phyloP scores from a whole-genome alignment of 768 basidiomycete species.

The Epithele typhae region DNA sequence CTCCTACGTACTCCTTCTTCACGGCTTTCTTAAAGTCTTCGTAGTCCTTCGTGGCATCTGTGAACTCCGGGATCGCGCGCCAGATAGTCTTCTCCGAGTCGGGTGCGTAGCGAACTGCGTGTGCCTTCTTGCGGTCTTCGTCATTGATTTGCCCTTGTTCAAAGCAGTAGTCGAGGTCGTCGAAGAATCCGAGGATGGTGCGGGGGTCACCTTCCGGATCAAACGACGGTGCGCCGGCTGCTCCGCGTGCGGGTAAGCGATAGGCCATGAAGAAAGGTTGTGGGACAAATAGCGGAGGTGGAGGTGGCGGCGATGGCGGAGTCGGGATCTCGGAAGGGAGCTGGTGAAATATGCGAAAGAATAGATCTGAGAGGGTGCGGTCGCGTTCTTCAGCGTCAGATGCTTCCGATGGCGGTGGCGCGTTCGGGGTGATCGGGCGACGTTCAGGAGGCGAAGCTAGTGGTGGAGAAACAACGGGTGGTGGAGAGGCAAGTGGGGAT shows the following conservation, averaged over 20 bases:
- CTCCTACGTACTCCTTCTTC: conserved; percentile 21
- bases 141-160: neutral
- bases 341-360: no score
- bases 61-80: neutral
- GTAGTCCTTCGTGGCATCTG: conserved; percentile 5
- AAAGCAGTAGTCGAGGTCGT: conserved; percentile 6
- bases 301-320: no score
- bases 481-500: no score
- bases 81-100: conserved; percentile 1
- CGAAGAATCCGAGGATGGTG: conserved; percentile 11
- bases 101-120: conserved; percentile 6
- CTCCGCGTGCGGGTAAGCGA: conserved; percentile 7
- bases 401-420: no score
- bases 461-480: no score
- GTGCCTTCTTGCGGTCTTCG: neutral
- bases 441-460: no score
- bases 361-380: no score
- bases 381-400: no score
- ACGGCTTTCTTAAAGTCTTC: conserved; percentile 21
- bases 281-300: no score
- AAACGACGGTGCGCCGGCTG: conserved; percentile 3
- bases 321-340: no score
- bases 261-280: conserved; percentile 1
- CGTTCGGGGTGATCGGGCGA: no score
- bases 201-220: neutral